Base-by-base conservation (phyloP, 148 eudicot species). In the Tetragonia tetragonoides region DNA sequence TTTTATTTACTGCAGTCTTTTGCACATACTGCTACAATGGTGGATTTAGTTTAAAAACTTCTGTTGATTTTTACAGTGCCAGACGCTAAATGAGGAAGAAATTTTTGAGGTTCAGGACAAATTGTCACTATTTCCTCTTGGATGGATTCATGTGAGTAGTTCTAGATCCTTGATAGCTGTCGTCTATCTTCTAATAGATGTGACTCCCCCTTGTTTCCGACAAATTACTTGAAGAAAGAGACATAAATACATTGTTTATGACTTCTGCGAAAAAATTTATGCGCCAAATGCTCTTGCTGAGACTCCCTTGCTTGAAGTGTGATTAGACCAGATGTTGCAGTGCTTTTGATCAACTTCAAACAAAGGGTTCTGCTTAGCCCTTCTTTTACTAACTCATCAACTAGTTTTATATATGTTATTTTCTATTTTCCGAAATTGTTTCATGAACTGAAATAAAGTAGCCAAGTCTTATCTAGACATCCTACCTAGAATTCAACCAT, bases 131-230 rank as follows among this genome's bases (percentile, higher is more conserved):
- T 93, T 95, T 77, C 97, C 90, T 49, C 99, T 95, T 74, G 97
- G 99, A 49, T 95, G 99, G 99, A 95, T 95, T 81, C 99, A 95
- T 75, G 99, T 95, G 78, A 90, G 99, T 87, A 46, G 57, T 80
- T 68, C 68, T 72, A 66, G 44, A 24, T 54, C 57, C 73, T 34
- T 63, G 37, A 37, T 37, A 47, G 41, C 37, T 68, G 60, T 28
- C 59, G 18, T 44, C 15, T 20, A 64, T 38, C 47, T 77, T 47
- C 49, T 51, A 56, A 71, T 77, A 7, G 34, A 24, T 11, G 39
- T 6, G 18, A 2, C 34, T 34, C 42, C 46, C 53, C 73, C 1
- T 1, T 47, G 37, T 28, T 47, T 24, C 56, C 44, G 12, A 41
- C n/a, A 68, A 17, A 0, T n/a, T 47, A 42, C 7, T 42, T 68